These are phyloP conservation scores for Cryphonectria radicalis DNA, from an alignment of 2,329 filamentous ascomycete species.

Conservation along the genomic window DNA sequence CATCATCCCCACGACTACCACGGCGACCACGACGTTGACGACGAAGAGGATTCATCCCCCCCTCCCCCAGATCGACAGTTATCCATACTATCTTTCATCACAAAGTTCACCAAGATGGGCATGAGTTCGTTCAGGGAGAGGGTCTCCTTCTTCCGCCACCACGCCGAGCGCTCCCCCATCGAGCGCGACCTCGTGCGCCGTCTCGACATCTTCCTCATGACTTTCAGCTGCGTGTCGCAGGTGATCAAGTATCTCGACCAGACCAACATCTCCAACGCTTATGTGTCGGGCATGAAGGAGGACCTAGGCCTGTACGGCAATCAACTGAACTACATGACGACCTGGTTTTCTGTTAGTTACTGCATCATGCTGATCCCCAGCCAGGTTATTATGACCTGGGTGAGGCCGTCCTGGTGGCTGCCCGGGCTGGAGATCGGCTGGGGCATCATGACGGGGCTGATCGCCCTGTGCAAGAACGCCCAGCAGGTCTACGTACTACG, in stretches of 20 bases:
- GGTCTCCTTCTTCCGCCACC: slow-evolving; percentile 19
- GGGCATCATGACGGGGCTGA: slow-evolving; percentile 41
- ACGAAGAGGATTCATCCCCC: neutral
- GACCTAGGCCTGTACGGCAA: slow-evolving; percentile 39
- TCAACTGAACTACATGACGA: slow-evolving; percentile 37
- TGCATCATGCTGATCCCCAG: slow-evolving; percentile 43
- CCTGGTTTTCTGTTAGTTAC: slow-evolving; percentile 42
- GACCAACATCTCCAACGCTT: slow-evolving; percentile 43
- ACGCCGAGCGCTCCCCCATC: slow-evolving; percentile 35
- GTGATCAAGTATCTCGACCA: slow-evolving; percentile 42
- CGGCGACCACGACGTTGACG: neutral
- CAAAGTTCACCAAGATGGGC: slow-evolving; percentile 14
- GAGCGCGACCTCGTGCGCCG: slow-evolving; percentile 40
- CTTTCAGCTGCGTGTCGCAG: slow-evolving; percentile 42
- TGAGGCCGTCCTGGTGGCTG: slow-evolving; percentile 42
- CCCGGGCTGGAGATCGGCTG: slow-evolving; percentile 41
- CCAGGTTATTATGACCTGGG: slow-evolving; percentile 43
- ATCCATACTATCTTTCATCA: neutral
- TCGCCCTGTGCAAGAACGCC: slow-evolving; percentile 39
- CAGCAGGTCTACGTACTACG: slow-evolving; percentile 45
- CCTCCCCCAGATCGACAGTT: neutral
- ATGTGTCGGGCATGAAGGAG: slow-evolving; percentile 46
- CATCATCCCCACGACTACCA: neutral
- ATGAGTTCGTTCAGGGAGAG: slow-evolving; percentile 12
- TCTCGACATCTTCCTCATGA: slow-evolving; percentile 42